Evolutionary conservation across 257 asterid genomes (phyloP), one percentile per base, ranked within the genome.

Genomic region (Penstemon eatonii): DNA sequence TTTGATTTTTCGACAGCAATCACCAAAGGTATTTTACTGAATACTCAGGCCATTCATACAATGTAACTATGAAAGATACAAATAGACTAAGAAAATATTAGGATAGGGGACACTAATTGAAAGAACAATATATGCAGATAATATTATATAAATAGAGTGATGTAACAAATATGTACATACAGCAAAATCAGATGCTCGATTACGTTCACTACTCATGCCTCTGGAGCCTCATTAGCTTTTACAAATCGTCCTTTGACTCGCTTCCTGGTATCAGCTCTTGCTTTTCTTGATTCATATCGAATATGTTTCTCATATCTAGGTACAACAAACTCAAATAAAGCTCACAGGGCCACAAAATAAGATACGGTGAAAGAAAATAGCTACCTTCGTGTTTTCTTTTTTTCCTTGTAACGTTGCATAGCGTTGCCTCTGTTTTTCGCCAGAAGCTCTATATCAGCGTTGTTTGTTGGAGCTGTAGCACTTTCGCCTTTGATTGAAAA

Each of bases 201-300:
- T 56, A 67, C 33, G 67, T 42, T 25, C 60, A 40, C 66, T 50
- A 15, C 67, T 84, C 81, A 85, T 60, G 81, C 88, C 47, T 70
- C 80, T 37, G 89, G 86, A 62, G 85, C 80, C 60, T 89, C 91
- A 69, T 25, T 78, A 38, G 98, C 96, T 86, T 92, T 92, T 18
- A 92, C 98, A 58, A 92, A 92, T 69, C 98, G 82, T 9, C 98
- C 98, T 83, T 92, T 92, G 72, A 89, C 95, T 51, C 98, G 86
- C 79, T 89, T 92, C 78, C 98, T 89, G 25, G 95, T 89, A 70
- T 92, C 98, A 12, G 98, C 96, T 84, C 98, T 81, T 69, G 96
- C 96, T 81, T 92, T 92, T 79, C 98, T 86, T 58, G 98, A 92
- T 76, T 89, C 96, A 39, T 92, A 92, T 8, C 98, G 78, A 45